These are phyloP conservation scores for Hygrophila difformis DNA, from an alignment of 257 asterid genomes.

Conservation along the genomic window DNA sequence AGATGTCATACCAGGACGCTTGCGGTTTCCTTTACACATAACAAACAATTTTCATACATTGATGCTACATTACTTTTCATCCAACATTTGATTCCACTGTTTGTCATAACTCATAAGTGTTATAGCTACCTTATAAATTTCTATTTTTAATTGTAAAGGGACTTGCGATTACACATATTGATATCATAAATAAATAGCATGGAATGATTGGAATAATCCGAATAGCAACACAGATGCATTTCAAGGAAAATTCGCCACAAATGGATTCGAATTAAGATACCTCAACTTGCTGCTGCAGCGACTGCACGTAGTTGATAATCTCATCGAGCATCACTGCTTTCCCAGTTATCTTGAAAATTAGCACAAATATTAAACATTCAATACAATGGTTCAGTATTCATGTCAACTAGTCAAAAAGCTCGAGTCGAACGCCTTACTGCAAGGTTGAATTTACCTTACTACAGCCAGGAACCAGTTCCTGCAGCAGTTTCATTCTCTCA, in stretches of 20 bases:
- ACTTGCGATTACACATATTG: no score
- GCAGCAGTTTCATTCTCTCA: conserved; percentile 81
- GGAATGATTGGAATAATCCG: no score
- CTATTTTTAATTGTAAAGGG: no score
- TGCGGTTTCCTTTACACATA: neutral
- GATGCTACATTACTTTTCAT: no score
- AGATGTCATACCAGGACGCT: neutral
- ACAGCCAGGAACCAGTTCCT: conserved; percentile 85
- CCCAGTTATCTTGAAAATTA: conserved; percentile 50
- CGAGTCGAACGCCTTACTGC: neutral
- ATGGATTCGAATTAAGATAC: neutral
- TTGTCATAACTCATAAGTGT: no score
- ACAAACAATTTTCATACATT: no score
- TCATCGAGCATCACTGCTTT: conserved; percentile 93
- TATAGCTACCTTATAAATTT: no score
- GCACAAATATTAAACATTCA: neutral
- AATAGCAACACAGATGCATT: no score
- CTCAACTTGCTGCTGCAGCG: conserved; percentile 62
- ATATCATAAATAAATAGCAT: no score
- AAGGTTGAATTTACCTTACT: conserved; percentile 42
- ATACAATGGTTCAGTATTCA: conserved; percentile 2
- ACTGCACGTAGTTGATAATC: conserved; percentile 81
- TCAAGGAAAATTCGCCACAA: neutral
- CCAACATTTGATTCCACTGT: no score
- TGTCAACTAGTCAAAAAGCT: conserved; percentile 3